Percentiles rank a stretch among this genome's conserved stretches.
These are phyloP conservation scores for Chaetoceros muelleri DNA, from an alignment of 108 stramenopile species.

Conservation along the genomic window DNA sequence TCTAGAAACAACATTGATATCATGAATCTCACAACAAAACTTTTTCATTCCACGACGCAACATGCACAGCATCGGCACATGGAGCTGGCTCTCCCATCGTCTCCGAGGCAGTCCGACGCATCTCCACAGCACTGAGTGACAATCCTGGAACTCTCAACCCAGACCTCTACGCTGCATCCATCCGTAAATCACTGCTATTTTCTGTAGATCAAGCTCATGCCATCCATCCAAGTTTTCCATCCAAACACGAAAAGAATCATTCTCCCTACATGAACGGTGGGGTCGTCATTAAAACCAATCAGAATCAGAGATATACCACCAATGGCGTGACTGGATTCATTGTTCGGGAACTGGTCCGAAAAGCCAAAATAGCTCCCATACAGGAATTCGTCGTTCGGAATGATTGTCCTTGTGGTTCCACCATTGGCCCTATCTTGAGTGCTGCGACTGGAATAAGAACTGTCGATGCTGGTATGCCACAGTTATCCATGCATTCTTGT, in stretches of 20 bases:
- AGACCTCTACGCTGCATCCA: slow-evolving; percentile 38
- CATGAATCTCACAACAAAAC: background rate
- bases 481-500: slow-evolving; percentile 84
- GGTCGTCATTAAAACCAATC: slow-evolving; percentile 88
- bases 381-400: slow-evolving; percentile 78
- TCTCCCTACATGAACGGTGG: slow-evolving; percentile 84
- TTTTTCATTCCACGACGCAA: background rate
- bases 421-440: slow-evolving; percentile 86
- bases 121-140: slow-evolving; percentile 52
- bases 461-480: slow-evolving; percentile 93
- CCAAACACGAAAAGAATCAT: slow-evolving; percentile 82
- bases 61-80: slow-evolving; percentile 20
- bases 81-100: slow-evolving; percentile 92
- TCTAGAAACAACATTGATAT: background rate
- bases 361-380: slow-evolving; percentile 35
- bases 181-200: slow-evolving; percentile 65
- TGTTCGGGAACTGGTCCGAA: slow-evolving; percentile 71
- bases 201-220: slow-evolving; percentile 92
- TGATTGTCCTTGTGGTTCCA: slow-evolving; percentile 88
- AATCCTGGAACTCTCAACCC: slow-evolving; percentile 27
- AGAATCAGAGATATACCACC: slow-evolving; percentile 87
- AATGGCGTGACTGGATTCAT: slow-evolving; percentile 84
- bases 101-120: slow-evolving; percentile 64
- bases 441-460: slow-evolving; percentile 81
- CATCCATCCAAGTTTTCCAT: slow-evolving; percentile 85